Percentiles rank a stretch among this genome's conserved stretches.
phyloP scores from a whole-genome alignment of 192 early-diverging fungal species.

The Backusella australiensis region DNA sequence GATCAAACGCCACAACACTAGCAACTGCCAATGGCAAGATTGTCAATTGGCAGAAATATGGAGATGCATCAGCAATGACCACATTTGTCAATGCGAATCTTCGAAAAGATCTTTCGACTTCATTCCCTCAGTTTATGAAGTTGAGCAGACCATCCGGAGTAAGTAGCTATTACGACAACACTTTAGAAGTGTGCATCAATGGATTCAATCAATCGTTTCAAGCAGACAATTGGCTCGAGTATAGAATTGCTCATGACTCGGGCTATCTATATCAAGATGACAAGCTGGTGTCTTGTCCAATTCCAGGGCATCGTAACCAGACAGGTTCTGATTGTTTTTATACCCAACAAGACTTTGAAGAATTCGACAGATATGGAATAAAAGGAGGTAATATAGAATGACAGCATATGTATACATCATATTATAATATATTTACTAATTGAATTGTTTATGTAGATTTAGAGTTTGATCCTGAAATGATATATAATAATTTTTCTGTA shows the following conservation, averaged over 20 bases:
- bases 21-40: constrained; percentile 30
- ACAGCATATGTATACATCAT: not conserved
- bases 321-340: constrained; percentile 31
- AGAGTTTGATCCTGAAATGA: constrained; percentile 8
- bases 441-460: constrained; percentile 9
- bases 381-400: constrained; percentile 25
- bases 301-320: constrained; percentile 24
- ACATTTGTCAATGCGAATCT: constrained; percentile 21
- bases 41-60: constrained; percentile 22
- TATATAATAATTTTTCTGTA: constrained; percentile 15
- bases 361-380: constrained; percentile 13
- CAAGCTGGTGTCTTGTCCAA: constrained; percentile 28
- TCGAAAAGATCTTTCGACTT: constrained; percentile 31
- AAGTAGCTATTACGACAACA: constrained; percentile 16
- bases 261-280: constrained; percentile 22
- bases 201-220: constrained; percentile 10
- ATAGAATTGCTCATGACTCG: constrained; percentile 27
- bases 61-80: constrained; percentile 14
- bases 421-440: not conserved
- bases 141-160: constrained; percentile 9
- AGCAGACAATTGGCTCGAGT: constrained; percentile 33
- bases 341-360: not conserved
- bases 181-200: constrained; percentile 23
- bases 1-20: not conserved
- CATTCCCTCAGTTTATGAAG: constrained; percentile 35